A percentile compares a stretch with the other conserved stretches of the same genome.
phyloP scores from a whole-genome alignment of 768 basidiomycete genomes.

The Imleria badia region DNA sequence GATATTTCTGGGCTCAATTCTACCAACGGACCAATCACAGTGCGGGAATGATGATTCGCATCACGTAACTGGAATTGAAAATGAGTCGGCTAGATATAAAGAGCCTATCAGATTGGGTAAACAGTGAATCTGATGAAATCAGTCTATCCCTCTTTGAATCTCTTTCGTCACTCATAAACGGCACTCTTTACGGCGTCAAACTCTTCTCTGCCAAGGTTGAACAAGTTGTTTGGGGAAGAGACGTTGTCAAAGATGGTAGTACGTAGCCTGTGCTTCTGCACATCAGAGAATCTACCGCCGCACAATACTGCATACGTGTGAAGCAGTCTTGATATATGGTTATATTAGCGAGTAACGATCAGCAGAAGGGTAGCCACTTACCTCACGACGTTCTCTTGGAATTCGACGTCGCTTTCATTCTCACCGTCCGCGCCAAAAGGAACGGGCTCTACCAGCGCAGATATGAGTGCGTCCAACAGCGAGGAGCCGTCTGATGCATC shows the following conservation, averaged over 20 bases:
- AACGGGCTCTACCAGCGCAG: constrained; percentile 52
- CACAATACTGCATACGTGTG: constrained; percentile 51
- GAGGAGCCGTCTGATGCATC: constrained; percentile 32
- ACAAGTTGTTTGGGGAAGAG: constrained; percentile 18
- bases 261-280: constrained; percentile 32
- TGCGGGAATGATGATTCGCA: constrained; percentile 11
- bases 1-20: constrained; percentile 8
- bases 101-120: constrained; percentile 15
- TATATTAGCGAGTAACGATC: neutral
- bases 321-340: constrained; percentile 39
- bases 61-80: constrained; percentile 28
- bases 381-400: constrained; percentile 65
- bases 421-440: constrained; percentile 72
- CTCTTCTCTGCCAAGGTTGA: constrained; percentile 31
- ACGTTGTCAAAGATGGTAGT: constrained; percentile 24
- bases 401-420: constrained; percentile 55
- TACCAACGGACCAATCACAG: constrained; percentile 19
- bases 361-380: constrained; percentile 24
- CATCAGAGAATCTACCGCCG: constrained; percentile 30
- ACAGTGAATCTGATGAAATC: constrained; percentile 8
- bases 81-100: constrained; percentile 28
- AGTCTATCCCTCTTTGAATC: constrained; percentile 10
- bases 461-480: constrained; percentile 51
- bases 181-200: constrained; percentile 20
- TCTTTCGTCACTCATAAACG: constrained; percentile 22